Percentiles rank a stretch among this genome's conserved stretches.
phyloP scores from a whole-genome alignment of 176 grass and related monocot species.

The Dactylis glomerata region DNA sequence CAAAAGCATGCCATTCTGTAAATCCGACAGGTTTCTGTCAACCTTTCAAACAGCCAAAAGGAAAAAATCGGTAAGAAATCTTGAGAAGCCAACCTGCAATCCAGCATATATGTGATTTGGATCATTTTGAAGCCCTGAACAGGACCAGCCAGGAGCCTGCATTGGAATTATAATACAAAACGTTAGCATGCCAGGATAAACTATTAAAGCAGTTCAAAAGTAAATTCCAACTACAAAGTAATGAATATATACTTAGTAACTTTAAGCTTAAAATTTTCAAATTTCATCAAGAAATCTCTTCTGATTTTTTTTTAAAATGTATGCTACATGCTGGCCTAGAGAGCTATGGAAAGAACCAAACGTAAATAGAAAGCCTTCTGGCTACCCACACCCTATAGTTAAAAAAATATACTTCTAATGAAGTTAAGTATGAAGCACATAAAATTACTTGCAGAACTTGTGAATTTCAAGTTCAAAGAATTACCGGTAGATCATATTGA shows the following conservation, averaged over 20 bases:
- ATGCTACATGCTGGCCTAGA: not conserved
- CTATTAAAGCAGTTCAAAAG: not conserved
- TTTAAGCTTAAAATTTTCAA: not conserved
- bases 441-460: conserved; percentile 15
- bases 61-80: conserved; percentile 3
- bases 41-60: conserved; percentile 22
- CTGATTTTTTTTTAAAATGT: not conserved
- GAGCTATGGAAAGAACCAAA: not conserved
- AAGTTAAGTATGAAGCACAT: conserved; percentile 1
- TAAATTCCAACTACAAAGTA: not conserved
- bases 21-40: conserved; percentile 36
- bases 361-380: not conserved
- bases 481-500: conserved; percentile 83
- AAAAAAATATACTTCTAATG: not conserved
- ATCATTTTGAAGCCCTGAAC: conserved; percentile 53
- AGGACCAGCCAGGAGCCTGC: conserved; percentile 88
- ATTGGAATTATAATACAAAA: conserved; percentile 34
- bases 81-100: conserved; percentile 61
- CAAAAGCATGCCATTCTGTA: conserved; percentile 86
- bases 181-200: conserved; percentile 14
- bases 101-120: conserved; percentile 69
- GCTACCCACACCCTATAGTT: not conserved
- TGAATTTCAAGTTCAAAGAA: conserved; percentile 48
- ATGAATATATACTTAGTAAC: not conserved
- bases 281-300: not conserved